Evolutionary conservation across 345 rosid genomes (phyloP).

Genomic region (Gossypium rotundifolium): DNA sequence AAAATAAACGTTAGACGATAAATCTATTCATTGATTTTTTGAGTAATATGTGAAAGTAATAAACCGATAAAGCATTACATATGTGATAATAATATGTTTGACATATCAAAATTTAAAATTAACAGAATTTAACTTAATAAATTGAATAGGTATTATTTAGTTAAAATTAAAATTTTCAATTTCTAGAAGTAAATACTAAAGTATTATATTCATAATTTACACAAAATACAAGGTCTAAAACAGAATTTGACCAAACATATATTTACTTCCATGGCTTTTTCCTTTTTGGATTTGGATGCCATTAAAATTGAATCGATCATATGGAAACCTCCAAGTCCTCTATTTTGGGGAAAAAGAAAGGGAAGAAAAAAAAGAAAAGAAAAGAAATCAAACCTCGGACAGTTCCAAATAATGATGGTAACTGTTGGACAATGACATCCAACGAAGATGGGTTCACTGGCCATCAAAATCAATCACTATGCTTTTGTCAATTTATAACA

Average conservation of each 20-base stretch:
- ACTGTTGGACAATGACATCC: conserved; percentile 11
- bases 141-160: too few species aligned
- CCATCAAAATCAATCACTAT: not conserved
- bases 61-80: too few species aligned
- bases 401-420: not conserved
- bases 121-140: too few species aligned
- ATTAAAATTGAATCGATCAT: not conserved
- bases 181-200: too few species aligned
- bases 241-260: not conserved
- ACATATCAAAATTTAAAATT: too few species aligned
- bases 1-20: accelerated
- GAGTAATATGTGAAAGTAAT: too few species aligned
- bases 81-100: too few species aligned
- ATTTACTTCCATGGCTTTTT: not conserved
- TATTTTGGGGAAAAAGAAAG: not conserved
- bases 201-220: too few species aligned
- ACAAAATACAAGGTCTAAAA: too few species aligned
- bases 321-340: not conserved
- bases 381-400: not conserved
- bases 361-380: too few species aligned
- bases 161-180: too few species aligned
- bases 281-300: not conserved
- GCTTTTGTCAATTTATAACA: not conserved
- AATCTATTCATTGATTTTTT: too few species aligned
- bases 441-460: not conserved